Conservation (phyloP, 2,329 filamentous ascomycete species). For the Fusarium chuoi region DNA sequence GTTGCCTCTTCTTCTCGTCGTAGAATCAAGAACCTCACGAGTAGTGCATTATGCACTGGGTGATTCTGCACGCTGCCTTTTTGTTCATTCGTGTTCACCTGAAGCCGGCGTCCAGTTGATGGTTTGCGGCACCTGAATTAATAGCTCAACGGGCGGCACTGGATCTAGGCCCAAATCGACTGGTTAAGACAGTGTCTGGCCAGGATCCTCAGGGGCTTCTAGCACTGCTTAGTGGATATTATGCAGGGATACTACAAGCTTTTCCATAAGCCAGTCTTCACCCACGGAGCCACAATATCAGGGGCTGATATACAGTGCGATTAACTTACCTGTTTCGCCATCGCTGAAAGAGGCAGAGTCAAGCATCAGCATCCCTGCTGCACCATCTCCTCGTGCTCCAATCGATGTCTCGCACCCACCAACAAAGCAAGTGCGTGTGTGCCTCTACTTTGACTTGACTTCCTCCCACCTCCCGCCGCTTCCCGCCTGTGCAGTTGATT, state of each 20-base stretch:
- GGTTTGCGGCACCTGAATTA: slow-evolving; percentile 32
- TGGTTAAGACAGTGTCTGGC: slow-evolving; percentile 20
- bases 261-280: slow-evolving; percentile 9
- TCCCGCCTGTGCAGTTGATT: slow-evolving; percentile 15
- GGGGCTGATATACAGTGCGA: slow-evolving; percentile 35
- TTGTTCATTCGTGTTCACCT: slow-evolving; percentile 38
- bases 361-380: slow-evolving; percentile 34
- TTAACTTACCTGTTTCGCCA: slow-evolving; percentile 42
- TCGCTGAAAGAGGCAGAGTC: slow-evolving; percentile 33
- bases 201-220: slow-evolving; percentile 26
- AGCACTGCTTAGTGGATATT: slow-evolving; percentile 26
- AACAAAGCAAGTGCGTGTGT: slow-evolving; percentile 14
- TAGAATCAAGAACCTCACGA: not conserved
- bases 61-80: slow-evolving; percentile 5
- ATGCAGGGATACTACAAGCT: slow-evolving; percentile 15
- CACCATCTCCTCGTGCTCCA: slow-evolving; percentile 36
- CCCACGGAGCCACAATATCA: slow-evolving; percentile 22
- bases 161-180: not conserved
- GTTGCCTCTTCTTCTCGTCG: not conserved
- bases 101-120: slow-evolving; percentile 35
- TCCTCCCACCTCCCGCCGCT: slow-evolving; percentile 35
- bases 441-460: slow-evolving; percentile 18
- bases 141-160: not conserved
- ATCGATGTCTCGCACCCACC: slow-evolving; percentile 35
- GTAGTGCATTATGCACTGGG: not conserved